Percentiles rank a stretch among this genome's conserved stretches.
These are phyloP conservation scores for Talaromyces rugulosus DNA, from an alignment of 2,329 filamentous ascomycete genomes.

Conservation along the genomic window DNA sequence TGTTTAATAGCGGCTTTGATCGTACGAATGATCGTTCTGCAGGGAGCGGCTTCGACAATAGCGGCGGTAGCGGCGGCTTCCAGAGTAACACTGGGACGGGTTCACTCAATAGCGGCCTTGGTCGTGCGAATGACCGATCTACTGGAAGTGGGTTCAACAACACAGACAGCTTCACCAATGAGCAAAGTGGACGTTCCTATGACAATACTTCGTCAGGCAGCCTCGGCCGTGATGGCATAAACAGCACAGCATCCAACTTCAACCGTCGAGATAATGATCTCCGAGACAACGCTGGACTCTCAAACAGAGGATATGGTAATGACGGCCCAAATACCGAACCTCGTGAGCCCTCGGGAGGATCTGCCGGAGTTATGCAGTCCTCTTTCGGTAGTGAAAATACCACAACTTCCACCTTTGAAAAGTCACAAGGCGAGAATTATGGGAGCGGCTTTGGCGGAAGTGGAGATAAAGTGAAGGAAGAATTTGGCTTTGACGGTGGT, in stretches of 20 bases:
- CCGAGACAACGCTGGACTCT: not conserved
- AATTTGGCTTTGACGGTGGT: not conserved
- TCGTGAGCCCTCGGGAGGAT: not conserved
- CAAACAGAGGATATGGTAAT: not conserved
- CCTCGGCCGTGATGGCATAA: not conserved
- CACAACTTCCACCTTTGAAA: slow-evolving; percentile 11
- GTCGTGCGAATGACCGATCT: not conserved
- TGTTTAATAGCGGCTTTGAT: not conserved
- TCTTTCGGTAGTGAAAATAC: slow-evolving; percentile 11
- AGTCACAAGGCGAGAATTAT: slow-evolving; percentile 7
- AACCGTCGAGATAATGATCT: not conserved
- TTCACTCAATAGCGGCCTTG: not conserved
- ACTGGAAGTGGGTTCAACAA: not conserved
- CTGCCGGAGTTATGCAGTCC: slow-evolving; percentile 5
- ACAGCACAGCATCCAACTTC: not conserved
- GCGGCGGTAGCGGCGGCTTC: not conserved
- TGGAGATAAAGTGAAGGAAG: not conserved
- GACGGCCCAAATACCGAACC: not conserved
- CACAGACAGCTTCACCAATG: not conserved
- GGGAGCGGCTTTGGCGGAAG: slow-evolving; percentile 4
- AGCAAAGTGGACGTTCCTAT: not conserved
- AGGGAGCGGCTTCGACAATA: not conserved
- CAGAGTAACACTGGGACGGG: not conserved
- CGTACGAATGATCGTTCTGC: not conserved
- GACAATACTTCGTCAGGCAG: not conserved